Conservation (phyloP, 106 monocot genomes). For the Gastrodia elata region DNA sequence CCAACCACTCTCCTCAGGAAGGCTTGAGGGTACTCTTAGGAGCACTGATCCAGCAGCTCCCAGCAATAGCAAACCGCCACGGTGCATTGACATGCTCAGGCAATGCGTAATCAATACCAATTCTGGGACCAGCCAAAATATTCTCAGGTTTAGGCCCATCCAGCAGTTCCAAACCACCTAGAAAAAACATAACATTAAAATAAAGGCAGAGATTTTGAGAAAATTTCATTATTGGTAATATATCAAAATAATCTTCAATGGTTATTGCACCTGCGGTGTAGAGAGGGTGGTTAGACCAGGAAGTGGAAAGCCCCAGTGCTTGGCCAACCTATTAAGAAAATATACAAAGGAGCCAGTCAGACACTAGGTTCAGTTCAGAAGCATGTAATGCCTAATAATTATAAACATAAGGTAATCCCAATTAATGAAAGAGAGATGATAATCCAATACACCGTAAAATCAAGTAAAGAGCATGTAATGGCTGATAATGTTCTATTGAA, state of each 20-base stretch:
- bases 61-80: conserved; percentile 83
- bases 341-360: background rate
- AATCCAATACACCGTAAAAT: too few species aligned
- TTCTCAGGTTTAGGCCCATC: conserved; percentile 58
- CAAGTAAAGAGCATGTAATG: too few species aligned
- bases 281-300: conserved; percentile 87
- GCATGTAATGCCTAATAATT: background rate
- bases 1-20: background rate
- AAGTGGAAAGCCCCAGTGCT: conserved; percentile 71
- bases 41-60: conserved; percentile 74
- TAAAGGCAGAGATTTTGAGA: background rate
- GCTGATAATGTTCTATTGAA: too few species aligned
- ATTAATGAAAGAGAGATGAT: background rate
- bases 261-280: conserved; percentile 40
- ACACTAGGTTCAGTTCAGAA: background rate
- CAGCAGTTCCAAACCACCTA: conserved; percentile 78
- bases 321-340: conserved; percentile 58
- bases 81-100: conserved; percentile 77
- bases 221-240: background rate
- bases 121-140: conserved; percentile 68
- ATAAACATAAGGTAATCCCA: background rate
- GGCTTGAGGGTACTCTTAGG: conserved; percentile 63
- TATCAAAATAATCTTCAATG: background rate
- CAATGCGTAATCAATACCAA: conserved; percentile 75
- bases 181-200: background rate